Evolutionary conservation across 371 early-diverging fungal species (phyloP), one percentile per base, ranked within the genome.

Genomic region (Mucor racemosus): DNA sequence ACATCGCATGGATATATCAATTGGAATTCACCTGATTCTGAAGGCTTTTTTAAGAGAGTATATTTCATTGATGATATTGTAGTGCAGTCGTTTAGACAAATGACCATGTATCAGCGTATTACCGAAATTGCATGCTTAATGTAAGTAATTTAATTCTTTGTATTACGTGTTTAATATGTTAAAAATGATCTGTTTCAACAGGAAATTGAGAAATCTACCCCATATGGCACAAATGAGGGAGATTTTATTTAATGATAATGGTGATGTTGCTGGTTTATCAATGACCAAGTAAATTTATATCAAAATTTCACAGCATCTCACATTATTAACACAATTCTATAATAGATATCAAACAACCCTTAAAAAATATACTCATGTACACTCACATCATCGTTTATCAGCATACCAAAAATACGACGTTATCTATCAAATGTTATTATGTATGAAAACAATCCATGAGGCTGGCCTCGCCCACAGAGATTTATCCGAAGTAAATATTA

Each of bases 381-480:
- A 86, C 35, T 79, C 84, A 14, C 85, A 84, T 60, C 81, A 84
- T 65, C 81, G 81, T 17, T 73, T 88, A 19, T 76, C 86, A 0
- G 86, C 88, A 1, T 78, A 80, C 44, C 90, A 90, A 63, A 90
- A 90, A 62, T 82, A 82, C 54, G 70, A 76, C 41, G 78, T 88
- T 3, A 84, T 90, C 44, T 73, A 72, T 21, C 88, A 88, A 54
- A 87, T 90, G 87, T 62, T 90, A 7, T 60, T 75, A n/a, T 88
- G 87, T 42, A 84, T 90, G 78, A 77, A 82, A 58, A 78, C 75
- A 0, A 83, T 90, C 55, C 90, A 90, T 50, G 73, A 76, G 10
- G 84, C 84, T 9, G 90, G 90, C 4, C 76, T 90, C 13, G 88
- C 90, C 0, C 90, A 90, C 62, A 78, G 90, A 17, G 88, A 90